A percentile compares a stretch with the other conserved stretches of the same genome.
phyloP scores from a whole-genome alignment of 257 asterid genomes.

The Solanum etuberosum region DNA sequence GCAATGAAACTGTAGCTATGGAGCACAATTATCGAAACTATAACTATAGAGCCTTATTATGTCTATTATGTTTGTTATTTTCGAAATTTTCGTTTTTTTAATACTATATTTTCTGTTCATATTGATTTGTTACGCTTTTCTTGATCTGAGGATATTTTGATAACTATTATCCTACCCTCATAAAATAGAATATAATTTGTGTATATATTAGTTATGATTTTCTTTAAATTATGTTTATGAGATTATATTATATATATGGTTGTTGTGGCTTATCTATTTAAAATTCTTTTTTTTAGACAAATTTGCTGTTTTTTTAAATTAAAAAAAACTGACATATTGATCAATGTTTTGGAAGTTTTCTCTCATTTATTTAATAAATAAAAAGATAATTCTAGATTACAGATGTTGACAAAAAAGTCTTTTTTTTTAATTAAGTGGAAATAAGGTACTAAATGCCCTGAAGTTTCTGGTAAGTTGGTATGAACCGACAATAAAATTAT shows the following conservation, averaged over 20 bases:
- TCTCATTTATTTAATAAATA: neutral
- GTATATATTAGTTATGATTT: neutral
- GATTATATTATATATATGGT: neutral
- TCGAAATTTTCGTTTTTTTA: neutral
- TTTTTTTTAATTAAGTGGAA: neutral
- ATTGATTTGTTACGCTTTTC: neutral
- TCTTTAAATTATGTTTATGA: neutral
- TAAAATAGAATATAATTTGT: neutral
- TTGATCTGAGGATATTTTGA: neutral
- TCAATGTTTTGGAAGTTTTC: neutral
- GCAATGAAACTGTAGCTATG: too few relatives aligned
- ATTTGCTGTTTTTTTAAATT: neutral
- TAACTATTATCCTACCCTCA: neutral
- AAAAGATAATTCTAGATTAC: neutral
- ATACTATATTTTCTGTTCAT: neutral
- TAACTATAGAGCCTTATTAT: too few relatives aligned
- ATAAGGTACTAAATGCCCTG: neutral
- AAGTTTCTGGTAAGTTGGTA: neutral
- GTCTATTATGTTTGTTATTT: too few relatives aligned
- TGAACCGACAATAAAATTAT: constrained; percentile 15
- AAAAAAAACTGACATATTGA: neutral
- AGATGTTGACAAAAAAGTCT: neutral
- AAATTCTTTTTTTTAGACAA: neutral
- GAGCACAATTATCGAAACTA: too few relatives aligned
- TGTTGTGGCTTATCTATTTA: neutral